Base-by-base conservation (phyloP, 495 filamentous ascomycete genomes). In the Neurospora pannonica region DNA sequence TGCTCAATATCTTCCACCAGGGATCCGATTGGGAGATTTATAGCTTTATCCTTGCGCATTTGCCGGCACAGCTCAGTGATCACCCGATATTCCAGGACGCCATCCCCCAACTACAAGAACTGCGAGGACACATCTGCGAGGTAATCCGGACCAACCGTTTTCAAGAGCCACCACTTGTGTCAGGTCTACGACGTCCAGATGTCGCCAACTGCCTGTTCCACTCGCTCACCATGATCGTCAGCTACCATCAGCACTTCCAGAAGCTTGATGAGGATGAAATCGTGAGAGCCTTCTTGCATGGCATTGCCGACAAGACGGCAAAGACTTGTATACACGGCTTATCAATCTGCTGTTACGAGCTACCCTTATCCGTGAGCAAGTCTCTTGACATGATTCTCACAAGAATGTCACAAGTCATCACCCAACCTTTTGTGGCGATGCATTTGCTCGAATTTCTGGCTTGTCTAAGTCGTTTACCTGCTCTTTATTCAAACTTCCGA, bases 391-490 rank as follows among this genome's bases (percentile, higher is more conserved):
- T 86, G 39, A 94, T 98, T 73, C 85, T 98, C 48, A 91, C 94
- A 78, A 95, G 91, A 78, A 97, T 98, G 92, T 90, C 95, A 7
- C 94, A 95, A 78, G 93, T 97, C 74, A 97, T 98, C 78, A 98
- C 95, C 13, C 93, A 97, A 78, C 90, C 93, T 3, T 88, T 94
- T 69, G 90, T 97, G 71, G 93, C 95, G 19, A 91, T 98, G 71
- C 95, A 98, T 79, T 96, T 98, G 70, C 85, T 99, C 71, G 97
- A 98, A 77, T 98, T 98, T 78, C 83, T 98, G 39, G 91, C 92
- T 10, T 90, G 93, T 60, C 88, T 99, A 34, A 94, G 95, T 37
- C 90, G 96, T 28, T 81, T 97, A 54, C 93, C 93, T 11, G 89
- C 93, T 71, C 87, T 98, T 4, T 97, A 94, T 81, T 88, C 90